Evolutionary conservation across 306 rosid genomes (phyloP).

Genomic region (Cucurbita maxima): DNA sequence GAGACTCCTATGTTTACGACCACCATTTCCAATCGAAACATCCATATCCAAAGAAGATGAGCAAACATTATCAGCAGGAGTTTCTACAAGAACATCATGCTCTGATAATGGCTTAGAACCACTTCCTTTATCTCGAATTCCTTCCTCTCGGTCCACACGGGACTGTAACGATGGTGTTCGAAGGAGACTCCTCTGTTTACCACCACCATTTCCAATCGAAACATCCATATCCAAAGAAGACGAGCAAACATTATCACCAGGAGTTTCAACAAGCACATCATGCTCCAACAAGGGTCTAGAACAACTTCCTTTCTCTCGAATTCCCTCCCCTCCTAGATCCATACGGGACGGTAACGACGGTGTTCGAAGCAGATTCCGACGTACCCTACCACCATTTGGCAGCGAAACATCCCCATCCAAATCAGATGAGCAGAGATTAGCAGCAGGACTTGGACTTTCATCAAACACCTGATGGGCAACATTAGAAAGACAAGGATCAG

Average conservation of each 20-base stretch:
- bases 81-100: slow-evolving; percentile 15
- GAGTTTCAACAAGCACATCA: slow-evolving; percentile 13
- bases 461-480: slow-evolving; percentile 13
- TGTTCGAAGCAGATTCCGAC: slow-evolving; percentile 21
- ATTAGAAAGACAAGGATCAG: slow-evolving; percentile 43
- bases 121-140: slow-evolving; percentile 8
- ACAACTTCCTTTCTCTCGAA: slow-evolving; percentile 4
- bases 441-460: slow-evolving; percentile 16
- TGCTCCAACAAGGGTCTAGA: slow-evolving; percentile 18
- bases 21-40: background rate
- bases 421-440: background rate
- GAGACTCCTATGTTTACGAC: slow-evolving; percentile 2
- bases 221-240: background rate
- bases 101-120: slow-evolving; percentile 4
- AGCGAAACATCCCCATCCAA: background rate
- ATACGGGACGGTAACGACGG: slow-evolving; percentile 41
- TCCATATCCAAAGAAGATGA: background rate
- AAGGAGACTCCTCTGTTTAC: slow-evolving; percentile 9
- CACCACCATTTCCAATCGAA: background rate
- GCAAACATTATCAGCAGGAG: background rate
- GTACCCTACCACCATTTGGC: background rate
- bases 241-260: background rate
- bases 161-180: slow-evolving; percentile 43
- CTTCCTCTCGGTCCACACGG: slow-evolving; percentile 22
- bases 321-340: slow-evolving; percentile 19